A percentile compares a stretch with the other conserved stretches of the same genome.
Conservation (phyloP, 768 basidiomycete species). For the Hortiboletus campestris region DNA sequence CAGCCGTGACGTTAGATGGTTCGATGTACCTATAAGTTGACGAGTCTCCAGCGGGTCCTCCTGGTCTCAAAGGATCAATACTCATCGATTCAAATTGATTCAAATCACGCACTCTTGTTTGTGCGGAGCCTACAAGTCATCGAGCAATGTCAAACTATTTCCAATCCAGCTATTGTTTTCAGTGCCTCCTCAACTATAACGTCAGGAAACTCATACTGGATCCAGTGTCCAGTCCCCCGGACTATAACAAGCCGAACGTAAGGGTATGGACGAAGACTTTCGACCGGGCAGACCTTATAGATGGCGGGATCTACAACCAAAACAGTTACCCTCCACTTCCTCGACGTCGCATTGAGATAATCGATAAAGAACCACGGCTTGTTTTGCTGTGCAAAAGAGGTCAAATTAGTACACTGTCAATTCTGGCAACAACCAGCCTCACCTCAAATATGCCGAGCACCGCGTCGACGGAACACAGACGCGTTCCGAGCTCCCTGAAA, state of each 20-base stretch:
- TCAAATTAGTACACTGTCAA: neutral
- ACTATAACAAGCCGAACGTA: constrained; percentile 14
- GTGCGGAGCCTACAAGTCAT: neutral
- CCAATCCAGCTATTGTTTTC: constrained; percentile 12
- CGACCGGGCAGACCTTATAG: neutral
- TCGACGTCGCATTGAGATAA: neutral
- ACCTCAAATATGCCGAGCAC: neutral
- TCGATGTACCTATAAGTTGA: neutral
- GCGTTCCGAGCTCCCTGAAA: constrained; percentile 9
- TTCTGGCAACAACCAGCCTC: neutral
- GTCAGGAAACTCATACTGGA: constrained; percentile 25
- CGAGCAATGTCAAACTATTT: neutral
- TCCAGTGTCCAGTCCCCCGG: constrained; percentile 21
- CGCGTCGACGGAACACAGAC: constrained; percentile 9
- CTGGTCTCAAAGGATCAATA: neutral
- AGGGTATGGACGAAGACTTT: constrained; percentile 14
- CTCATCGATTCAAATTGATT: neutral
- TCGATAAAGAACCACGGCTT: constrained; percentile 20
- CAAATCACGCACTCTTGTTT: neutral
- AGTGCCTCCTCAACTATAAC: constrained; percentile 19
- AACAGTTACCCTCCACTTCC: constrained; percentile 13
- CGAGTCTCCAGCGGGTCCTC: neutral
- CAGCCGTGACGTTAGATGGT: neutral
- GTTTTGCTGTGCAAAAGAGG: constrained; percentile 7
- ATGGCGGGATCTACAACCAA: constrained; percentile 21